Conservation (phyloP, 139 green algal genomes). For the Mesostigma viride region DNA sequence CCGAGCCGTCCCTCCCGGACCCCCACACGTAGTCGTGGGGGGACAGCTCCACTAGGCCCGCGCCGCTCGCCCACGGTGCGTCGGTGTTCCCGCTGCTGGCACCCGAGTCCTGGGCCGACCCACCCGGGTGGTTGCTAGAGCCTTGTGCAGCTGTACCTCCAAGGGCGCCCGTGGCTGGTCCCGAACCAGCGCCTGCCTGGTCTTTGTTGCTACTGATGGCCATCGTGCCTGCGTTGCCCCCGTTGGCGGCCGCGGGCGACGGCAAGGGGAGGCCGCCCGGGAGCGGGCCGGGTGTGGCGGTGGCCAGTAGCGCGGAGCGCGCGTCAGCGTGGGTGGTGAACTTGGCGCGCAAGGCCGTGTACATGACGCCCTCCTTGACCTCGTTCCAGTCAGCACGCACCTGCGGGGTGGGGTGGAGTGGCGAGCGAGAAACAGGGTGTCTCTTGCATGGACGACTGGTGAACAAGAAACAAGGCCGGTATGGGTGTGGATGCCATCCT, state of each 20-base stretch:
- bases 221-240: too few species aligned
- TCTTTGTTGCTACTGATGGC: too few species aligned
- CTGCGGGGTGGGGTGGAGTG: slow-evolving; percentile 2
- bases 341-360: slow-evolving; percentile 63
- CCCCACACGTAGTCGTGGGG: slow-evolving; percentile 86
- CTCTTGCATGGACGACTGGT: not conserved
- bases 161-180: too few species aligned
- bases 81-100: too few species aligned
- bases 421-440: not conserved
- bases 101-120: too few species aligned
- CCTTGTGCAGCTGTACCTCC: too few species aligned
- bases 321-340: slow-evolving; percentile 60
- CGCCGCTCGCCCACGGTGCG: too few species aligned
- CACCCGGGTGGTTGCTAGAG: too few species aligned
- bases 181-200: too few species aligned
- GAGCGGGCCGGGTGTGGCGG: slow-evolving; percentile 4
- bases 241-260: not conserved
- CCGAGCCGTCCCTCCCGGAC: slow-evolving; percentile 59
- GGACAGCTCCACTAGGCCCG: slow-evolving; percentile 55
- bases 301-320: slow-evolving; percentile 63
- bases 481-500: too few species aligned
- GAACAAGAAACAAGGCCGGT: not conserved
- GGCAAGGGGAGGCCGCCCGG: too few species aligned
- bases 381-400: slow-evolving; percentile 58
- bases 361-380: slow-evolving; percentile 74